A percentile compares a stretch with the other conserved stretches of the same genome.
Evolutionary conservation across 2,329 filamentous ascomycete species (phyloP).

Genomic region (Dothidotthia symphoricarpi): DNA sequence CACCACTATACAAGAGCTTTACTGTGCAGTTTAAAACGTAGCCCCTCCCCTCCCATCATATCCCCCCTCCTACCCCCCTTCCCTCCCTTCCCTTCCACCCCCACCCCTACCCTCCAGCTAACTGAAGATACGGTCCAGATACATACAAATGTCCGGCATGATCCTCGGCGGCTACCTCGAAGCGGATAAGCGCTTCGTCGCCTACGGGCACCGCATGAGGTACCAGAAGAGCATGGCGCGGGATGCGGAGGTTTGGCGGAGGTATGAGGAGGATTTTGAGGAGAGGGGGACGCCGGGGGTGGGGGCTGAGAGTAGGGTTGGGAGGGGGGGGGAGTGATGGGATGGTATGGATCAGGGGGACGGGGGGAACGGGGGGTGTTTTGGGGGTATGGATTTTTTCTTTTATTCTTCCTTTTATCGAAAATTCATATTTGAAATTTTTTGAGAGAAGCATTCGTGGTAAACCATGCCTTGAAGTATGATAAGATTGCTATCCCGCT

Average conservation of each 20-base stretch:
- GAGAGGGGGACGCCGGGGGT: constrained; percentile 42
- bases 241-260: constrained; percentile 67
- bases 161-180: constrained; percentile 75
- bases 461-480: too few species aligned
- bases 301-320: constrained; percentile 34
- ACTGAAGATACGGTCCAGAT: constrained; percentile 50
- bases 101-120: constrained; percentile 2
- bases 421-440: too few species aligned
- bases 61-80: background rate
- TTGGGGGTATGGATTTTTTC: too few species aligned
- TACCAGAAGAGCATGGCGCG: constrained; percentile 62
- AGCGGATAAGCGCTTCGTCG: constrained; percentile 66
- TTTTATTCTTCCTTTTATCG: too few species aligned
- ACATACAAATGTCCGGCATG: constrained; percentile 83
- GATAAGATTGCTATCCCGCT: too few species aligned
- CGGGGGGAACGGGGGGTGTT: too few species aligned
- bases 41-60: constrained; percentile 5
- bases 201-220: constrained; percentile 65
- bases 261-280: constrained; percentile 62
- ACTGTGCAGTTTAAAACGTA: constrained; percentile 40
- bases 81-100: background rate
- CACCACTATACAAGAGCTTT: constrained; percentile 66
- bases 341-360: too few species aligned
- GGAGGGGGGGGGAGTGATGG: constrained; percentile 10
- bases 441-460: too few species aligned